Base-by-base conservation (phyloP, 1,139 yeast genomes). In the Meyerozyma elateridarum region DNA sequence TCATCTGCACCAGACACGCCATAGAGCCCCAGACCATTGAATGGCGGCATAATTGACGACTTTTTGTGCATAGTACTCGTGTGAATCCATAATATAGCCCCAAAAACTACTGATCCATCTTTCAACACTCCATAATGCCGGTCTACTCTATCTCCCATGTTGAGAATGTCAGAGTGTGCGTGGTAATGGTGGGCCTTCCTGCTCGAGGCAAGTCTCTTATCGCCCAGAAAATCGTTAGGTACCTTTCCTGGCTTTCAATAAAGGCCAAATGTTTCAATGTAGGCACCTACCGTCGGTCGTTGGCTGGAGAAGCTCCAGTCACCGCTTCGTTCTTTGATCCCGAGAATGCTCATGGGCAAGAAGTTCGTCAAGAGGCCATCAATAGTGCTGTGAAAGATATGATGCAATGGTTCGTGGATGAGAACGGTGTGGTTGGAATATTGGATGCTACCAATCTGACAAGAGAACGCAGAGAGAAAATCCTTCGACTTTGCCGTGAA, bases 391-490 rank as follows among this genome's bases (percentile, higher is more conserved):
- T 85, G 29, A 52, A 62, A n/a, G 96, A 87, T 46, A 84, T 91
- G 85, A 71, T 89, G 73, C 61, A 71, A 29, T 91, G 97, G 97
- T 87, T 85, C 51, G 67, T 68, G 24, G 76, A 80, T 19, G 88
- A 83, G 38, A 72, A 77, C 36, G 95, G 95, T 5, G 84, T 81
- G 25, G 97, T 91, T 28, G 97, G 95, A 0, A 85, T 91, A 8
- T 70, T 89, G 40, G 98, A 91, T 59, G 97, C 91, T 19, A 82
- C 93, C 6, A 84, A 85, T 53, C 76, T 84, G 28, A 83, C 96
- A 4, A 64, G 73, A 41, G 73, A 70, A 35, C 73, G 95, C 46
- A 70, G 98, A 44, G 69, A 68, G 20, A 69, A 76, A 69, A 73
- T 91, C 35, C 64, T 79, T 36, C 65, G 72, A 41, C 59, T 81